Percentiles rank a stretch among this genome's conserved stretches.
phyloP scores from a whole-genome alignment of 2,329 filamentous ascomycete genomes.

The Aurifilum marmelostoma region DNA sequence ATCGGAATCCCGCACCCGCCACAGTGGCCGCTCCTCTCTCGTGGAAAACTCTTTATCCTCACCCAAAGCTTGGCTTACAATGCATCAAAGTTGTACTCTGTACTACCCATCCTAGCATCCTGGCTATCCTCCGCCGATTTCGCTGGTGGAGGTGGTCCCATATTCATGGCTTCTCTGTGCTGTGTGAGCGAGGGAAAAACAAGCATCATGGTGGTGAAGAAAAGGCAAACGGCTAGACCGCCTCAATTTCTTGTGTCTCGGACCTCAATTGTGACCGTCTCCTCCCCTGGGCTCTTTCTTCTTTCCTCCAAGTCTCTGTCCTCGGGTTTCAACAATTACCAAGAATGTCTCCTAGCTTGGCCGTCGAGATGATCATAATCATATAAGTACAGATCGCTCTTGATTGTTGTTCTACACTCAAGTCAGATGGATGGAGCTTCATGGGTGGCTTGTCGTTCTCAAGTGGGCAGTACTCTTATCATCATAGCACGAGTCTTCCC shows the following conservation, averaged over 20 bases:
- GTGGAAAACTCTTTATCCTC: conserved; percentile 8
- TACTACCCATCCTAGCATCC: conserved; percentile 24
- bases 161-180: conserved; percentile 22
- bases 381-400: conserved; percentile 21
- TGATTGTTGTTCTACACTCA: background rate
- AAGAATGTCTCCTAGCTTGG: background rate
- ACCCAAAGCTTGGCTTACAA: conserved; percentile 20
- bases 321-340: background rate
- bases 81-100: conserved; percentile 9
- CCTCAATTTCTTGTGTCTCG: conserved; percentile 27
- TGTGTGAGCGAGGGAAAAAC: background rate
- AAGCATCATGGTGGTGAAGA: background rate
- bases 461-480: background rate
- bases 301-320: background rate
- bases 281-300: background rate
- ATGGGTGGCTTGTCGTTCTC: background rate
- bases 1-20: conserved; percentile 17
- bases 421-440: background rate
- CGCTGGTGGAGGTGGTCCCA: conserved; percentile 7
- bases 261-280: conserved; percentile 22
- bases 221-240: conserved; percentile 23
- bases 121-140: conserved; percentile 13
- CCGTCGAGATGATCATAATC: background rate
- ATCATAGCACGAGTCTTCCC: background rate
- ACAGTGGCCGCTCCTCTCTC: conserved; percentile 23